Base-by-base conservation (phyloP, 371 early-diverging fungal genomes). In the Mucor indicus region DNA sequence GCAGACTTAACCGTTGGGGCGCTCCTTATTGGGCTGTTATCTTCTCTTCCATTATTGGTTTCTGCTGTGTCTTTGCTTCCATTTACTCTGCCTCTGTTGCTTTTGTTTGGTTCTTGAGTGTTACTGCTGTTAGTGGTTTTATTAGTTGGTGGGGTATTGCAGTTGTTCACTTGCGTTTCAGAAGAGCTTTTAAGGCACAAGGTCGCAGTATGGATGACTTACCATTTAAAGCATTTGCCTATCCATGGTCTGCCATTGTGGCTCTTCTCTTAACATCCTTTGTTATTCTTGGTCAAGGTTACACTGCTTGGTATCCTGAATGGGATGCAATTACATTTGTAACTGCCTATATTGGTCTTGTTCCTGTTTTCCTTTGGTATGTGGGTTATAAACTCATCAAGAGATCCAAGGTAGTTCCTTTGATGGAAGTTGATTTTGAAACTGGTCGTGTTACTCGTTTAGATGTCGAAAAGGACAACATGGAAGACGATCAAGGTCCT, bases 81-180 rank as follows among this genome's bases (percentile, higher is more conserved):
- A 66, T 75, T 35, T 80, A 73, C 43, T 63, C 59, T 38, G 74
- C 77, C 2, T 53, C 69, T 11, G 66, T 64, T 15, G 84, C 88
- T n/a, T 93, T 90, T 61, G 60, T 67, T 31, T 89, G 87, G 81
- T 75, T 92, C 40, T 64, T 86, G 57, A 83, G 75, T 53, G 65
- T 92, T 39, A 77, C 86, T 35, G 86, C 86, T 6, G 72, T 87
- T 9, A 77, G 88, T 22, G 87, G 91, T 39, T 86, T 92, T 45
- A 65, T 87, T 30, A 82, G 83, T 49, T 94, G 95, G 93, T 40
- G 80, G 43, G 80, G 81, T 50, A 92, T 94, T 50, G 70, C 79
- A 4, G 61, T 83, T 50, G 79, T 83, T 20, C 92, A 93, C 54
- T 63, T 86, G 52, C 87, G 93, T 6, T 94, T 94, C 81, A 87